phyloP scores from a whole-genome alignment of 345 rosid genomes.

The Noccaea caerulescens region DNA sequence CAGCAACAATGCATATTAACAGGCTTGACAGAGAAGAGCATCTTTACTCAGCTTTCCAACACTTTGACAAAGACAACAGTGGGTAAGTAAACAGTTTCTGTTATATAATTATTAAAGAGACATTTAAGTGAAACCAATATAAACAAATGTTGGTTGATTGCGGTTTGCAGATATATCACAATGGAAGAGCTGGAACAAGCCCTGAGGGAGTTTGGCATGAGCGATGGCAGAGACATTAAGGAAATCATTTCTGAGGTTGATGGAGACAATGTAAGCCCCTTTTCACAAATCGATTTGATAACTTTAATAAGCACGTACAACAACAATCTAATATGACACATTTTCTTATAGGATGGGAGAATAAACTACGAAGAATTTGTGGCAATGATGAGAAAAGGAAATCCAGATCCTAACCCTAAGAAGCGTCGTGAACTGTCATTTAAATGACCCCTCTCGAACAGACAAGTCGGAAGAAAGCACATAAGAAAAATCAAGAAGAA shows the following conservation, averaged over 20 bases:
- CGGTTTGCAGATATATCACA: conserved; percentile 58
- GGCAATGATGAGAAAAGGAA: conserved; percentile 98
- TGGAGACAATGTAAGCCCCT: conserved; percentile 61
- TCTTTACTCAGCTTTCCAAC: conserved; percentile 81
- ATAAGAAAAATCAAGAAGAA: conserved; percentile 29
- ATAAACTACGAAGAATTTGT: conserved; percentile 94
- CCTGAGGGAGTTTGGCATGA: conserved; percentile 78
- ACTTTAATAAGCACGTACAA: neutral
- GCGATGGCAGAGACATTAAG: conserved; percentile 70
- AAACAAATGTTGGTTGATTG: neutral
- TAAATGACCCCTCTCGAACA: conserved; percentile 34
- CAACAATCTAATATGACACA: neutral
- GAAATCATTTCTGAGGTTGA: conserved; percentile 90
- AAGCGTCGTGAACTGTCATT: conserved; percentile 70
- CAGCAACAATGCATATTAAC: conserved; percentile 85
- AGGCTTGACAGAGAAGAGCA: conserved; percentile 79
- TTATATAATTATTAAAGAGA: neutral
- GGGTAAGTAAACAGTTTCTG: conserved; percentile 52
- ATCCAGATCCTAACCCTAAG: conserved; percentile 75
- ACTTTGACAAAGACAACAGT: conserved; percentile 83
- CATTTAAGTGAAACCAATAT: neutral
- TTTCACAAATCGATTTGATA: neutral
- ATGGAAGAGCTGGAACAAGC: conserved; percentile 96
- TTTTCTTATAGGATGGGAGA: conserved; percentile 69
- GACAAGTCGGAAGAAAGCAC: conserved; percentile 30